Evolutionary conservation across 2,329 filamentous ascomycete species (phyloP), one percentile per base, ranked within the genome.

Genomic region (Aulographum hederae): DNA sequence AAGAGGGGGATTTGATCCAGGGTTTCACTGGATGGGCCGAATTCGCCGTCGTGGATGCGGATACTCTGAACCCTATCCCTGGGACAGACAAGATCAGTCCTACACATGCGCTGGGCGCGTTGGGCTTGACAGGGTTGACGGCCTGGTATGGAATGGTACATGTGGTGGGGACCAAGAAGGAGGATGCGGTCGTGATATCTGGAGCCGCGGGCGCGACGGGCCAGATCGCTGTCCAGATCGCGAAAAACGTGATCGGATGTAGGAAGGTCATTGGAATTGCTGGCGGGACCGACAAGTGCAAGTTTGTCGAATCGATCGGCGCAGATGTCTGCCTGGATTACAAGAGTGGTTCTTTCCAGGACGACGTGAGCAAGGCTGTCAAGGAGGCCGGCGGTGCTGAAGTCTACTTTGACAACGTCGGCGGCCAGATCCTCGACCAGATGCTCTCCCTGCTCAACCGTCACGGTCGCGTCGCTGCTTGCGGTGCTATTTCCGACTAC

Each of bases 271-370:
- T 67, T 32, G 65, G 64, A 8, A 65, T 69, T 33, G 60, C 64
- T 1, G 63, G 65, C 3, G 53, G 56, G 0, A 58, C 62, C 29
- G 57, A 57, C 29, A 69, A 69, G 46, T 69, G 65, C 45, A 43
- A 45, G 14, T 63, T 59, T 55, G 59, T 67, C 1, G 56, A 62
- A 35, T 47, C 46, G 28, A 50, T 69, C 1, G 65, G 65, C 5
- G 63, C 62, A 5, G 63, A 71, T 42, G 45, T 57, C 5, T 67
- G 63, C 41, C 39, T 71, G 34, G 65, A 70, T 50, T 70, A 70
- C 47, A 65, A 66, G 42, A 48, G 50, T 5, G 35, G 52, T 1
- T 48, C 48, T 3, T 69, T 67, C 40, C 49, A 51, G 26, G 41
- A 58, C 32, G 54, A 67, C 16, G 49, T 69, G 2, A 46, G 47